phyloP scores from a whole-genome alignment of 202 grass and related monocot genomes.

The Musa balbisiana region DNA sequence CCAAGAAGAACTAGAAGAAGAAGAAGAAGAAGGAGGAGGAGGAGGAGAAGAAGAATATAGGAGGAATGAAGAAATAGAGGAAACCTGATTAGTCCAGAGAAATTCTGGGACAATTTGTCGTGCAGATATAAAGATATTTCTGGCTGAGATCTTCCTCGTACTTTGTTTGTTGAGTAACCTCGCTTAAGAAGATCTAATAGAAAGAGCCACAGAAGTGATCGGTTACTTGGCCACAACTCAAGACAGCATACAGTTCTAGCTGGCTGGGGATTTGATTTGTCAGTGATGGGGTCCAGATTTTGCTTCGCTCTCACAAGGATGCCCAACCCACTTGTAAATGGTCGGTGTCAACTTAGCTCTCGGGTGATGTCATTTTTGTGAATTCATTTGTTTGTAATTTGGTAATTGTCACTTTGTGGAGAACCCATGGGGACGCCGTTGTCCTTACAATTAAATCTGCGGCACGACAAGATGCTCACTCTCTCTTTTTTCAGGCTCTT shows the following conservation, averaged over 20 bases:
- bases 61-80: conserved; percentile 53
- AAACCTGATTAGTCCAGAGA: conserved; percentile 35
- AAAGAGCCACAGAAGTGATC: not conserved
- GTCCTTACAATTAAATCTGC: not conserved
- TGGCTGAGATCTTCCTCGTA: conserved; percentile 12
- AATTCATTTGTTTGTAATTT: conserved; percentile 14
- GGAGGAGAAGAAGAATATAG: conserved; percentile 55
- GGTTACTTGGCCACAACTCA: not conserved
- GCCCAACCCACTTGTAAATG: not conserved
- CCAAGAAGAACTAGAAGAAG: conserved; percentile 73
- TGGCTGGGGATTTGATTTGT: not conserved
- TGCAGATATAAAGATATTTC: conserved; percentile 27
- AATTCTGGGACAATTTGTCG: conserved; percentile 9
- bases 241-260: not conserved
- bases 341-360: not conserved
- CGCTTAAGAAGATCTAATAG: not conserved
- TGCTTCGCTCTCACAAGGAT: not conserved
- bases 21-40: conserved; percentile 27
- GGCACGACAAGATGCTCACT: no score
- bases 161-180: not conserved
- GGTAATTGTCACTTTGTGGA: not conserved
- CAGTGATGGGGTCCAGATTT: not conserved
- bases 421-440: not conserved
- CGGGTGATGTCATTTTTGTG: not conserved
- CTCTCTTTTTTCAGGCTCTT: not conserved